phyloP scores from a whole-genome alignment of 768 basidiomycete species.

The Collybiopsis luxurians region DNA sequence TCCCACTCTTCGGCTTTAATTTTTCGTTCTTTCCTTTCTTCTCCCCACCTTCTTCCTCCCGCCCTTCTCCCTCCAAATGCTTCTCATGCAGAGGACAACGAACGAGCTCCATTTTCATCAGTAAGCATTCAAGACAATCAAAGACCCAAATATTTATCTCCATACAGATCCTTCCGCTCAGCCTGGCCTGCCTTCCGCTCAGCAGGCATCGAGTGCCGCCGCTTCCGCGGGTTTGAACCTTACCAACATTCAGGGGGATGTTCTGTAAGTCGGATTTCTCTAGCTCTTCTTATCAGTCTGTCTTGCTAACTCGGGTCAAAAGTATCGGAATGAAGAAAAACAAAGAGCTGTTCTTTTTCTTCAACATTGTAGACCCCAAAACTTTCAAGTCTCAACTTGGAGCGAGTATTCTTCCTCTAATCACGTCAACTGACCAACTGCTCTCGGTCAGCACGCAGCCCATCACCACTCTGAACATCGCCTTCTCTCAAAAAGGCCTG shows the following conservation, averaged over 20 bases:
- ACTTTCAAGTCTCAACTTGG: slow-evolving; percentile 16
- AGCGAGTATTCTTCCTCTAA: background rate
- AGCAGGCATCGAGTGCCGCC: background rate
- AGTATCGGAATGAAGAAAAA: slow-evolving; percentile 22
- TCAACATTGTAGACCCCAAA: slow-evolving; percentile 14
- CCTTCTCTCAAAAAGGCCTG: background rate
- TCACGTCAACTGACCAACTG: background rate
- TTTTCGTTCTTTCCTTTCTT: no score
- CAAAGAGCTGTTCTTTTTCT: slow-evolving; percentile 21
- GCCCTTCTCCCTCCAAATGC: no score
- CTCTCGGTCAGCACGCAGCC: background rate
- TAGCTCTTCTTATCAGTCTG: background rate
- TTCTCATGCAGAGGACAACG: no score
- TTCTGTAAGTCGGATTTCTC: slow-evolving; percentile 11
- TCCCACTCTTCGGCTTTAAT: no score
- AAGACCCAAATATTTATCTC: background rate
- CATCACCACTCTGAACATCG: background rate
- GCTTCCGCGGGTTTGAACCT: slow-evolving; percentile 13
- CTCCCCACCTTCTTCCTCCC: no score
- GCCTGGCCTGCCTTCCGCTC: background rate
- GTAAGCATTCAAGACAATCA: background rate
- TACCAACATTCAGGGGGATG: slow-evolving; percentile 19
- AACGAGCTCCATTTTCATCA: no score
- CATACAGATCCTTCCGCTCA: background rate
- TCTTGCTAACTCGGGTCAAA: background rate